These are phyloP conservation scores for Pluteus cervinus DNA, from an alignment of 768 basidiomycete genomes.

Conservation along the genomic window DNA sequence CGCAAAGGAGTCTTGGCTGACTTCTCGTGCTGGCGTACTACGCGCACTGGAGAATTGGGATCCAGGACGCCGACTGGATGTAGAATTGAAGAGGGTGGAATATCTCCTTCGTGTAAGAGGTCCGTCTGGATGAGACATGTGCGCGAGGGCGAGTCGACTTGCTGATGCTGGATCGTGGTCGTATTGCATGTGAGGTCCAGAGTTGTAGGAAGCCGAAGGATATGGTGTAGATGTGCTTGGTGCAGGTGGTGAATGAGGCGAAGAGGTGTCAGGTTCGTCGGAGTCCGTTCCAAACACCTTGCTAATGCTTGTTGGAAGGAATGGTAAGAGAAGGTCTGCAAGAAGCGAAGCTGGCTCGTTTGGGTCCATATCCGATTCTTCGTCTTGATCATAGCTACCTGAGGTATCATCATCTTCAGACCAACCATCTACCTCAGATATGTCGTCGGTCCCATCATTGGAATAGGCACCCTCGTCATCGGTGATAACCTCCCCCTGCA, in stretches of 20 bases:
- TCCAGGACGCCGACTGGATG: conserved; percentile 13
- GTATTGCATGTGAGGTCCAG: no score
- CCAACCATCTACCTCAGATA: conserved; percentile 16
- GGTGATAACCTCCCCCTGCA: conserved; percentile 49
- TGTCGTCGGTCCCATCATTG: conserved; percentile 25
- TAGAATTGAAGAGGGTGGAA: neutral
- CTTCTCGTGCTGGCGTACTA: neutral
- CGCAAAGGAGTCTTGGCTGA: conserved; percentile 7
- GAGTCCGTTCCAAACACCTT: conserved; percentile 3
- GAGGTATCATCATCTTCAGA: conserved; percentile 20
- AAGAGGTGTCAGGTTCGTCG: conserved; percentile 3
- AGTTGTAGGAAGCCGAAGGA: no score
- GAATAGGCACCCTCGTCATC: conserved; percentile 28
- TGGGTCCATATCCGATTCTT: neutral
- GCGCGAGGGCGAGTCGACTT: no score
- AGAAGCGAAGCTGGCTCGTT: no score
- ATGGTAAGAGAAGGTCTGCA: no score
- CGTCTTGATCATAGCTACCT: conserved; percentile 1
- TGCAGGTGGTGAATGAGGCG: conserved; percentile 3
- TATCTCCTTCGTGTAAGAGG: conserved; percentile 6
- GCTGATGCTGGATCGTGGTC: no score
- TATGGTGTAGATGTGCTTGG: conserved; percentile 1
- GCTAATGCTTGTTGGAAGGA: neutral
- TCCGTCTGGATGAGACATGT: conserved; percentile 3
- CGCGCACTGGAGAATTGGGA: conserved; percentile 9